Percentiles rank a stretch among this genome's conserved stretches.
phyloP scores from a whole-genome alignment of 2,329 filamentous ascomycete species.

The Phialocephala subalpina region DNA sequence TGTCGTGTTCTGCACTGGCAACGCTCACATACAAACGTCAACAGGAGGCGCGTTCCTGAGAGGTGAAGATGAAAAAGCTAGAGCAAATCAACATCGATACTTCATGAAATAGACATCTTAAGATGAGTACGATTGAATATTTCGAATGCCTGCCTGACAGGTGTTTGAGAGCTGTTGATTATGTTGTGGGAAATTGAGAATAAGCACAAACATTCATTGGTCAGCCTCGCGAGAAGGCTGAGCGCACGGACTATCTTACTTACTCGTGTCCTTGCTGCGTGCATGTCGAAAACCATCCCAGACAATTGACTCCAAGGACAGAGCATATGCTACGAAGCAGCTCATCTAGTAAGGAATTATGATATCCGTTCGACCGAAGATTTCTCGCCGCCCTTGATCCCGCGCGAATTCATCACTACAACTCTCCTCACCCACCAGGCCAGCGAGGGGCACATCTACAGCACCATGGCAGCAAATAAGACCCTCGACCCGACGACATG shows the following conservation, averaged over 20 bases:
- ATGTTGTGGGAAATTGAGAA: too few relatives aligned
- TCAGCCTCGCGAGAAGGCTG: conserved; percentile 6
- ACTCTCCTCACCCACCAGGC: not conserved
- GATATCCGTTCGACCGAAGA: not conserved
- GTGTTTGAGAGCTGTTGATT: too few relatives aligned
- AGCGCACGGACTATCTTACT: not conserved
- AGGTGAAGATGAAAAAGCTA: too few relatives aligned
- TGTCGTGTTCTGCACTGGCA: too few relatives aligned
- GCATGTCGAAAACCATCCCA: not conserved
- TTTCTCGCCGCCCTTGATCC: not conserved
- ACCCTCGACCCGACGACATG: conserved; percentile 62
- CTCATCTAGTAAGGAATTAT: not conserved
- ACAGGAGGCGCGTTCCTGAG: too few relatives aligned
- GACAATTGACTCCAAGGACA: not conserved
- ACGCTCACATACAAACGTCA: too few relatives aligned
- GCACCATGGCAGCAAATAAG: conserved; percentile 39
- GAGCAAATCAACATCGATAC: too few relatives aligned
- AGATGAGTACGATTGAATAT: too few relatives aligned
- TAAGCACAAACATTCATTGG: conserved; percentile 1
- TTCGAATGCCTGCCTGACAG: too few relatives aligned
- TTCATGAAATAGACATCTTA: too few relatives aligned
- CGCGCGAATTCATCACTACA: not conserved
- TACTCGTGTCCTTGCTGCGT: not conserved
- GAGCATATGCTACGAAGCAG: not conserved
- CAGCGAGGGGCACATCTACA: not conserved